Conservation (phyloP, 169 alveolate genomes). For the Cryptosporidium viatorum region DNA sequence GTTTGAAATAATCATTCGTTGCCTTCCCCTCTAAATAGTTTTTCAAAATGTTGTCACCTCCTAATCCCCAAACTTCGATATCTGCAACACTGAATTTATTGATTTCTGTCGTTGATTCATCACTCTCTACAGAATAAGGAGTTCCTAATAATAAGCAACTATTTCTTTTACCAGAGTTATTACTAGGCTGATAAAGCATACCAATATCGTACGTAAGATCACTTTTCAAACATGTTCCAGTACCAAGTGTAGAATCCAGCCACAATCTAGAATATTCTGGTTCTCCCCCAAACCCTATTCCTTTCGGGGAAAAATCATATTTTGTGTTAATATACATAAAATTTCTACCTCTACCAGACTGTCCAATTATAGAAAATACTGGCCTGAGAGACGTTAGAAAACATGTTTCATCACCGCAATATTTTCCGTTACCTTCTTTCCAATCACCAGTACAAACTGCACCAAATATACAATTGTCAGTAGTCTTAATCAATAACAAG, state of each 20-base stretch:
- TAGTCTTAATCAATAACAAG: conserved; percentile 32
- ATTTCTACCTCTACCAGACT: conserved; percentile 61
- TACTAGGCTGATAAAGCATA: conserved; percentile 41
- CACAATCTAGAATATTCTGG: conserved; percentile 68
- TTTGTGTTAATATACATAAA: conserved; percentile 64
- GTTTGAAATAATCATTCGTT: conserved; percentile 48
- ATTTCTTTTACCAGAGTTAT: conserved; percentile 30
- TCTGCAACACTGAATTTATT: conserved; percentile 61
- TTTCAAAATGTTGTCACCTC: conserved; percentile 27
- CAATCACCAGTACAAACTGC: conserved; percentile 65
- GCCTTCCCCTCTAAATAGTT: conserved; percentile 54
- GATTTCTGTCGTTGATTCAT: conserved; percentile 52
- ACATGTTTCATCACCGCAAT: conserved; percentile 69
- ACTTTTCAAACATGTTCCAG: conserved; percentile 59
- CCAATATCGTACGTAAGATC: conserved; percentile 61
- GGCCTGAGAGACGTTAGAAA: conserved; percentile 45
- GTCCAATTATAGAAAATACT: conserved; percentile 29
- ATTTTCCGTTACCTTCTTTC: conserved; percentile 74
- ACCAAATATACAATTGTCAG: conserved; percentile 63
- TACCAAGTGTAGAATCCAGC: conserved; percentile 49
- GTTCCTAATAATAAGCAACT: conserved; percentile 68
- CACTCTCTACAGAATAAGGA: conserved; percentile 37
- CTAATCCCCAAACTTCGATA: conserved; percentile 73
- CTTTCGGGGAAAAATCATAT: conserved; percentile 73
- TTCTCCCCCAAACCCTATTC: conserved; percentile 72